A percentile compares a stretch with the other conserved stretches of the same genome.
phyloP scores from a whole-genome alignment of 768 basidiomycete species.

The Suillus subaureus region DNA sequence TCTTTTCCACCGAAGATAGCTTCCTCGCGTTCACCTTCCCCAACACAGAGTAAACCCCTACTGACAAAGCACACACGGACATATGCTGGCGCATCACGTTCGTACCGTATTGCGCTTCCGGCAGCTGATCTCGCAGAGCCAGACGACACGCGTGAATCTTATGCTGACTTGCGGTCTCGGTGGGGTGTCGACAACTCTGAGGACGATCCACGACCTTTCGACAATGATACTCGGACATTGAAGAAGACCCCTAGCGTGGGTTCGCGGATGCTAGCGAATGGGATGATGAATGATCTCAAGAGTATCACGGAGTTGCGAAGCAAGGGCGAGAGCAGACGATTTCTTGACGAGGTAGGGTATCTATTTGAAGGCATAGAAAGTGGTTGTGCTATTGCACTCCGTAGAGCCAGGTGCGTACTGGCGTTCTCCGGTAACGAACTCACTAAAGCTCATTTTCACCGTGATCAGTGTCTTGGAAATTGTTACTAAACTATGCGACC shows the following conservation, averaged over 20 bases:
- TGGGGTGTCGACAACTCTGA: slow-evolving; percentile 85
- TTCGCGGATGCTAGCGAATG: slow-evolving; percentile 49
- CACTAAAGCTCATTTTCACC: background rate
- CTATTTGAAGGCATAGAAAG: slow-evolving; percentile 77
- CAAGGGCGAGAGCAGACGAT: slow-evolving; percentile 79
- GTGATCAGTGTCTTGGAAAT: slow-evolving; percentile 73
- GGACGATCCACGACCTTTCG: slow-evolving; percentile 56
- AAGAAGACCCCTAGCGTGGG: slow-evolving; percentile 23
- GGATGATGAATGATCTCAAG: slow-evolving; percentile 74
- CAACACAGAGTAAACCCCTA: slow-evolving; percentile 27
- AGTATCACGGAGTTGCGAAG: slow-evolving; percentile 80
- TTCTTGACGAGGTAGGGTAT: slow-evolving; percentile 85
- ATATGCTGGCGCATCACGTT: slow-evolving; percentile 79
- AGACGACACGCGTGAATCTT: slow-evolving; percentile 60
- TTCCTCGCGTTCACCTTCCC: slow-evolving; percentile 28
- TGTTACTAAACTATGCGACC: slow-evolving; percentile 69
- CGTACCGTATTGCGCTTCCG: slow-evolving; percentile 71
- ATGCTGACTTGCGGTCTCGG: slow-evolving; percentile 68
- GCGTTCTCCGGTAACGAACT: background rate
- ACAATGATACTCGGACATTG: slow-evolving; percentile 15
- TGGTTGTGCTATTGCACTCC: slow-evolving; percentile 52
- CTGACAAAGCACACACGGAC: slow-evolving; percentile 53
- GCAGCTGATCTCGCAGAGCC: slow-evolving; percentile 50
- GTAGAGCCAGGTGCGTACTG: slow-evolving; percentile 62
- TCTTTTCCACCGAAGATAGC: slow-evolving; percentile 27